These are phyloP conservation scores for Eragrostis nindensis DNA, from an alignment of 176 grass and related monocot genomes.

Conservation along the genomic window DNA sequence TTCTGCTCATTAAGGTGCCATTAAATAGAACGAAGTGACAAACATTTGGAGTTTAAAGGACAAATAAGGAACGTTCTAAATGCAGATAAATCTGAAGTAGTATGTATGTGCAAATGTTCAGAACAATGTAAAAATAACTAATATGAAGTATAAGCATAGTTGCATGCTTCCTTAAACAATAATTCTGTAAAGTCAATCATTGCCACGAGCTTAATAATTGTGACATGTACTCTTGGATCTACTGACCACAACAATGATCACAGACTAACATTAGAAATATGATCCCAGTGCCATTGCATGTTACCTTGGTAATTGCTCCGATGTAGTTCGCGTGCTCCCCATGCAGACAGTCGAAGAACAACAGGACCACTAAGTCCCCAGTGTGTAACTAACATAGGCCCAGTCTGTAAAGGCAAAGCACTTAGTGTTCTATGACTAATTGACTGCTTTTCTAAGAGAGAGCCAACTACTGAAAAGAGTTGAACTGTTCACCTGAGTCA, in stretches of 20 bases:
- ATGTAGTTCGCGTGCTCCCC: slow-evolving; percentile 85
- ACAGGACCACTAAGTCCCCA: slow-evolving; percentile 93
- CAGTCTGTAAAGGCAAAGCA: slow-evolving; percentile 50
- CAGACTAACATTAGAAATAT: slow-evolving; percentile 5
- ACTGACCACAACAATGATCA: neutral
- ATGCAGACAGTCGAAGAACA: slow-evolving; percentile 85
- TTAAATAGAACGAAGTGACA: neutral
- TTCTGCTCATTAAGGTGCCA: slow-evolving; percentile 13
- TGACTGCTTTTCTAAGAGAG: neutral
- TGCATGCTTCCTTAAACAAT: neutral
- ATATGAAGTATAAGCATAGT: neutral
- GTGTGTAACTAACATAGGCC: slow-evolving; percentile 89
- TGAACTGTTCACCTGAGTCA: slow-evolving; percentile 62
- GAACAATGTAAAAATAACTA: neutral
- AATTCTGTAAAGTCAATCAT: neutral
- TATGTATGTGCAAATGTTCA: neutral
- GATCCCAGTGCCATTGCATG: neutral
- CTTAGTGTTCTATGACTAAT: neutral
- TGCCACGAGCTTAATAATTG: neutral
- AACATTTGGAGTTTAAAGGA: neutral
- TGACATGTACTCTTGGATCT: slow-evolving; percentile 11
- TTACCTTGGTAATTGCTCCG: slow-evolving; percentile 78
- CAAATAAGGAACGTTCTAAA: neutral
- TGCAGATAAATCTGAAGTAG: slow-evolving; percentile 11
- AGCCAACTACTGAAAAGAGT: slow-evolving; percentile 6